Base-by-base conservation (phyloP, 345 rosid species). In the Turnera subulata region DNA sequence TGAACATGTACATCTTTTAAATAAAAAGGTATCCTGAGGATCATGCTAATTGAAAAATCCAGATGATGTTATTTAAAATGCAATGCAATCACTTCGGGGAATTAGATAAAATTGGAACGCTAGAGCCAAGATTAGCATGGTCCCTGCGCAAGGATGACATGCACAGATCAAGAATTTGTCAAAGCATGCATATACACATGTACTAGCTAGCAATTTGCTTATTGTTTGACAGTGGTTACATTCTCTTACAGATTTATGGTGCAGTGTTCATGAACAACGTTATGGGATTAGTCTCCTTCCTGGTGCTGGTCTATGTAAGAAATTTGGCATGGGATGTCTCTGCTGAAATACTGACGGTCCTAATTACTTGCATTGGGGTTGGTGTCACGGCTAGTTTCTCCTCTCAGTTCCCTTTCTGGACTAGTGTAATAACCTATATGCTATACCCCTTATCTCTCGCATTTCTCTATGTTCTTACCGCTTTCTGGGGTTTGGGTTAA, bases 221-320 rank as follows among this genome's bases (percentile, higher is more conserved):
- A 25, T 19, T 62, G 57, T 29, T 29, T 29, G 35, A 62, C 47
- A 20, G 1, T 11, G 18, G 26, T 19, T 40, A 10, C 35, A 11
- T 17, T 52, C 1, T 2, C 48, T 0, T 63, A 72, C 78, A 80
- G 79, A 47, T 76, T 19, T 81, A 81, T 29, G 64, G 70, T 4
- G 78, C 72, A 23, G 78, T 73, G n/a, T 73, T 81, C 68, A 73
- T 73, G 78, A 73, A 69, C 70, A 78, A 76, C 46, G 44, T 71
- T 17, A 33, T 66, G 78, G 81, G 81, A 1, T 37, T 81, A 54
- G 40, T 23, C 2, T 56, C 39, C 20, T 76, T 76, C 76, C 52
- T 81, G 61, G 18, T n/a, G 13, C 60, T 76, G 38, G 76, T 78
- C 19, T 78, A 60, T 56, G 48, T 76, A 46, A 53, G 63, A 39